These are phyloP conservation scores for Yamadazyma tumulicola DNA, from an alignment of 805 yeast species.

Conservation along the genomic window DNA sequence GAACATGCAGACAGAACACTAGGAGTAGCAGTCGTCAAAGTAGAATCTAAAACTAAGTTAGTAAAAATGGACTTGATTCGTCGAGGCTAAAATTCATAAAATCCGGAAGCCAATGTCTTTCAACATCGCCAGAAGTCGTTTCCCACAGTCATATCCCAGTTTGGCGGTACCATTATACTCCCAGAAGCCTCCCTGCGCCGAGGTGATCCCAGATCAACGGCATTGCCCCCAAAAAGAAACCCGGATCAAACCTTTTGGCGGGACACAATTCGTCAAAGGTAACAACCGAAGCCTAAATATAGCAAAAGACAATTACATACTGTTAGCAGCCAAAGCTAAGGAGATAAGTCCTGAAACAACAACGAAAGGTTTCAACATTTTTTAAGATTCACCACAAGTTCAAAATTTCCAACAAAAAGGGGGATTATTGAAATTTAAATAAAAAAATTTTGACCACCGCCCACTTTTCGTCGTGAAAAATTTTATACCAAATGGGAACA, in stretches of 20 bases:
- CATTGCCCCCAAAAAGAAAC: background rate
- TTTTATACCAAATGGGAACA: too few relatives aligned
- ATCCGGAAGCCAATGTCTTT: too few relatives aligned
- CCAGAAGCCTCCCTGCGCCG: background rate
- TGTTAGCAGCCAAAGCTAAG: slow-evolving; percentile 33
- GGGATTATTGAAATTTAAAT: slow-evolving; percentile 8
- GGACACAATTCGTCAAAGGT: too few relatives aligned
- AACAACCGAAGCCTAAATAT: background rate
- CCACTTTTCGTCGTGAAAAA: slow-evolving; percentile 4
- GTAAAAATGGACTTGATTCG: too few relatives aligned
- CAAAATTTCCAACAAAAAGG: slow-evolving; percentile 2
- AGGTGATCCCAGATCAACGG: slow-evolving; percentile 1
- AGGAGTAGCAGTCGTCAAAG: slow-evolving; percentile 51
- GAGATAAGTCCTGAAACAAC: slow-evolving; percentile 49
- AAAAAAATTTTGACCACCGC: slow-evolving; percentile 4
- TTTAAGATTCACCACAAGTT: slow-evolving; percentile 52
- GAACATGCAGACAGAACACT: slow-evolving; percentile 62
- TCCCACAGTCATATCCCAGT: too few relatives aligned
- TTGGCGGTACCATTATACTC: too few relatives aligned
- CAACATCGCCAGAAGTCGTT: too few relatives aligned
- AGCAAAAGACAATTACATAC: slow-evolving; percentile 17
- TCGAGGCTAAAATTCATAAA: too few relatives aligned
- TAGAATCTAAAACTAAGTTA: slow-evolving; percentile 28
- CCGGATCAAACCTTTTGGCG: background rate
- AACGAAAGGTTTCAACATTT: slow-evolving; percentile 49